phyloP scores from a whole-genome alignment of 2,329 filamentous ascomycete genomes.

The Teratosphaeria epicoccoides region DNA sequence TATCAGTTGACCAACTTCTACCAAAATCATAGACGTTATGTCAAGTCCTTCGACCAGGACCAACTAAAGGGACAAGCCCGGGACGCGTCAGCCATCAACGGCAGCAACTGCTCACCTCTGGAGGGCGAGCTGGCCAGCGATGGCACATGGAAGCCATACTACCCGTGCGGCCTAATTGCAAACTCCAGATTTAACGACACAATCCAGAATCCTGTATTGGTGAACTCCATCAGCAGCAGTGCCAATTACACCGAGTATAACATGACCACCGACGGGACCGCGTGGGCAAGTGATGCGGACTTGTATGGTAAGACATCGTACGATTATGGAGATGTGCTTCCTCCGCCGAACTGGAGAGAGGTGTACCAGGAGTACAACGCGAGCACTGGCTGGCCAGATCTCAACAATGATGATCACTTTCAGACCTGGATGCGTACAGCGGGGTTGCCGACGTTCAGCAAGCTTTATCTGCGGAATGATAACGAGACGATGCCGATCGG shows the following conservation, averaged over 20 bases:
- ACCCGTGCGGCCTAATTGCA: conserved; percentile 89
- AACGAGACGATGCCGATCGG: conserved; percentile 55
- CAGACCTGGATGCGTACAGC: conserved; percentile 99
- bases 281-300: conserved; percentile 73
- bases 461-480: conserved; percentile 79
- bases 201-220: conserved; percentile 54
- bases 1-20: conserved; percentile 97
- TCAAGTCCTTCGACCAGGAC: conserved; percentile 72
- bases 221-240: conserved; percentile 40
- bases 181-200: conserved; percentile 97
- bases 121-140: conserved; percentile 22
- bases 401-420: conserved; percentile 70
- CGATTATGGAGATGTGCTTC: conserved; percentile 53
- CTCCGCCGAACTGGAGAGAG: conserved; percentile 75
- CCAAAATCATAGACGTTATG: conserved; percentile 95
- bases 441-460: conserved; percentile 87
- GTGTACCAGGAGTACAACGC: conserved; percentile 64
- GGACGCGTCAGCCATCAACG: conserved; percentile 48
- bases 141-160: conserved; percentile 57
- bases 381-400: conserved; percentile 55
- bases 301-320: conserved; percentile 61
- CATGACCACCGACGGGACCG: conserved; percentile 71
- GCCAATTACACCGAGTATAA: conserved; percentile 46
- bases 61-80: conserved; percentile 69
- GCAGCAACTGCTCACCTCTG: conserved; percentile 67